phyloP scores from a whole-genome alignment of 2,329 filamentous ascomycete genomes.

The Alternaria ethzedia region DNA sequence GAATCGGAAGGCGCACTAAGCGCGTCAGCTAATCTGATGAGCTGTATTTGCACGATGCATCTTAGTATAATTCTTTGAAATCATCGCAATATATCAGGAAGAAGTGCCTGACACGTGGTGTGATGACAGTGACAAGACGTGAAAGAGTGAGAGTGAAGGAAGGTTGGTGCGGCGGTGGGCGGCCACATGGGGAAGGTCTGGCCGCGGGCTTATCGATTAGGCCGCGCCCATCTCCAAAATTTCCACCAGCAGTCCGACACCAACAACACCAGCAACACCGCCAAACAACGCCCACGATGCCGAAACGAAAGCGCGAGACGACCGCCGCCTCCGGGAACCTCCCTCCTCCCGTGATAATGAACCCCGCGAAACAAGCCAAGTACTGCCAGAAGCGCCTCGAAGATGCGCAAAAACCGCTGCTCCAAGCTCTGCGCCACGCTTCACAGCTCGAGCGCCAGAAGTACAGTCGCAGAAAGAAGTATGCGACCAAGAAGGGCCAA shows the following conservation, averaged over 20 bases:
- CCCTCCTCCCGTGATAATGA: neutral
- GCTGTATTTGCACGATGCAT: neutral
- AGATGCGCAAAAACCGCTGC: slow-evolving; percentile 64
- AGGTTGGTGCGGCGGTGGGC: neutral
- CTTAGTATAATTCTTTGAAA: neutral
- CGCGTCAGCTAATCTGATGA: neutral
- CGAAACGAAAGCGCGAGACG: slow-evolving; percentile 44
- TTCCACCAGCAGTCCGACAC: slow-evolving; percentile 5
- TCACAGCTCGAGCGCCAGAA: slow-evolving; percentile 83
- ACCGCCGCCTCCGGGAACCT: slow-evolving; percentile 12
- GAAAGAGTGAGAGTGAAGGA: neutral
- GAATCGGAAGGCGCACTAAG: neutral
- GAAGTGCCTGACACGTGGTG: neutral
- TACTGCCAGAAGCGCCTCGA: slow-evolving; percentile 54
- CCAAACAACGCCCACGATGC: slow-evolving; percentile 26
- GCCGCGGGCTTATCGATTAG: slow-evolving; percentile 17
- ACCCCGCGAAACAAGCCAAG: slow-evolving; percentile 26
- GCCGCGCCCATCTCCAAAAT: slow-evolving; percentile 12
- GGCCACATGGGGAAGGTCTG: neutral
- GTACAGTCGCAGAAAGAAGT: slow-evolving; percentile 67
- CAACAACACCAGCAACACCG: slow-evolving; percentile 1
- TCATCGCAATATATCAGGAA: neutral
- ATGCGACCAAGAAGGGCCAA: slow-evolving; percentile 55
- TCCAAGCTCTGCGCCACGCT: slow-evolving; percentile 70
- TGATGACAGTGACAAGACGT: neutral